A percentile compares a stretch with the other conserved stretches of the same genome.
Conservation (phyloP, 345 rosid genomes). For the Aegle marmelos region DNA sequence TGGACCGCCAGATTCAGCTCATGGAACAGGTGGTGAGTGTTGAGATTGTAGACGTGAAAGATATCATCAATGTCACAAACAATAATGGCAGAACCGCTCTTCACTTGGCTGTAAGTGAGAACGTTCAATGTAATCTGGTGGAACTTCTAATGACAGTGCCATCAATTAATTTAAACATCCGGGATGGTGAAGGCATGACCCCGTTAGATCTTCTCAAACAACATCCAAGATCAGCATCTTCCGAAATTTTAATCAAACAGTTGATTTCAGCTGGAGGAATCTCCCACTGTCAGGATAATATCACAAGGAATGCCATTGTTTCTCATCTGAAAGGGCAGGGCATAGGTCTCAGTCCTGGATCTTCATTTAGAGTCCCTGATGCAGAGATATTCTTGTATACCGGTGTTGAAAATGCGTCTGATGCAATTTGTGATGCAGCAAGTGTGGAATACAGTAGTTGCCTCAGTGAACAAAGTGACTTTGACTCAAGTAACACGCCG, state of each 20-base stretch:
- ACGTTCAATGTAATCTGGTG: constrained; percentile 56
- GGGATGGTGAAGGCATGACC: constrained; percentile 70
- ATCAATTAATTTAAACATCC: constrained; percentile 54
- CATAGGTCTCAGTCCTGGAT: constrained; percentile 72
- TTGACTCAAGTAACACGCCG: constrained; percentile 17
- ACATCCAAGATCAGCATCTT: constrained; percentile 61
- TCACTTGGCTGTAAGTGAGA: constrained; percentile 75
- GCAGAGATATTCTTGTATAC: constrained; percentile 79
- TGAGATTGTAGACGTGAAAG: constrained; percentile 35
- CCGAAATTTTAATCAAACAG: constrained; percentile 72
- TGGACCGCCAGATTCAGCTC: constrained; percentile 73
- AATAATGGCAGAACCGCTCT: constrained; percentile 70
- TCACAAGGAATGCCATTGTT: constrained; percentile 36
- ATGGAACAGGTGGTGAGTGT: constrained; percentile 49
- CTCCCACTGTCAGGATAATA: constrained; percentile 37
- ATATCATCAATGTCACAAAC: constrained; percentile 60
- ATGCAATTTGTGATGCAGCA: constrained; percentile 28
- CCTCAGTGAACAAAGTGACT: constrained; percentile 44
- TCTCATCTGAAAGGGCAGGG: constrained; percentile 57
- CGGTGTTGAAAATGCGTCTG: constrained; percentile 36
- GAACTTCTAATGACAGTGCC: constrained; percentile 63
- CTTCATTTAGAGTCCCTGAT: constrained; percentile 77
- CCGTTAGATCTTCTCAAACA: constrained; percentile 76
- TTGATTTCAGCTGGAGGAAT: constrained; percentile 81
- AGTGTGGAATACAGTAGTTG: constrained; percentile 40